Conservation (phyloP, 768 basidiomycete species). For the Mycena haematopus region DNA sequence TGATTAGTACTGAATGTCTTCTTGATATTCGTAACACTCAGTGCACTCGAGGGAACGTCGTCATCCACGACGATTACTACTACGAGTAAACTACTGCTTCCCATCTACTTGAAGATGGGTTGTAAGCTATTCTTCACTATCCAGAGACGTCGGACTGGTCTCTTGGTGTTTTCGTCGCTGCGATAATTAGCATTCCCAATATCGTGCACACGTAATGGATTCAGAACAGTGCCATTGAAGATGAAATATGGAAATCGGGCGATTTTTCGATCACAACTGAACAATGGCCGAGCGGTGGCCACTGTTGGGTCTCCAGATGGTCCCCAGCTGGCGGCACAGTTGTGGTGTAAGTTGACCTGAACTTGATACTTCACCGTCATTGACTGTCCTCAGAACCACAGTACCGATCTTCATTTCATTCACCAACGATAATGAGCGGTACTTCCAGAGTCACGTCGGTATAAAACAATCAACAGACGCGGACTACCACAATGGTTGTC, state of each 20-base stretch:
- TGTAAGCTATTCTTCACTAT: neutral
- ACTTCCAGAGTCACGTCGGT: slow-evolving; percentile 7
- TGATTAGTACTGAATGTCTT: too few relatives aligned
- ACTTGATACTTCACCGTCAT: neutral
- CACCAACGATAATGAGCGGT: slow-evolving; percentile 1
- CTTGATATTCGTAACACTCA: slow-evolving; percentile 7
- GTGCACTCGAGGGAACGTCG: slow-evolving; percentile 12
- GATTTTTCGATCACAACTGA: too few relatives aligned
- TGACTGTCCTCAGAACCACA: neutral
- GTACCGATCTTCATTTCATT: slow-evolving; percentile 5
- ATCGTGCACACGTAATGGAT: slow-evolving; percentile 16
- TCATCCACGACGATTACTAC: slow-evolving; percentile 14
- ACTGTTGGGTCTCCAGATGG: too few relatives aligned
- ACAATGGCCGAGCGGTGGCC: too few relatives aligned
- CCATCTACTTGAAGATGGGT: neutral
- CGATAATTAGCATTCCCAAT: slow-evolving; percentile 17
- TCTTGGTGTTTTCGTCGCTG: slow-evolving; percentile 7
- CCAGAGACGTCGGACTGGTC: slow-evolving; percentile 21
- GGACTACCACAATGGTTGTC: slow-evolving; percentile 13
- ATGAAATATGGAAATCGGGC: too few relatives aligned
- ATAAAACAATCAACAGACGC: slow-evolving; percentile 19
- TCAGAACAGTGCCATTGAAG: too few relatives aligned
- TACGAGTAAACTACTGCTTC: neutral
- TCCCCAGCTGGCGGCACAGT: too few relatives aligned
- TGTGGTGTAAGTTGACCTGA: too few relatives aligned